Percentiles rank a stretch among this genome's conserved stretches.
phyloP scores from a whole-genome alignment of 192 early-diverging fungal species.

The Obelidium mucronatum region DNA sequence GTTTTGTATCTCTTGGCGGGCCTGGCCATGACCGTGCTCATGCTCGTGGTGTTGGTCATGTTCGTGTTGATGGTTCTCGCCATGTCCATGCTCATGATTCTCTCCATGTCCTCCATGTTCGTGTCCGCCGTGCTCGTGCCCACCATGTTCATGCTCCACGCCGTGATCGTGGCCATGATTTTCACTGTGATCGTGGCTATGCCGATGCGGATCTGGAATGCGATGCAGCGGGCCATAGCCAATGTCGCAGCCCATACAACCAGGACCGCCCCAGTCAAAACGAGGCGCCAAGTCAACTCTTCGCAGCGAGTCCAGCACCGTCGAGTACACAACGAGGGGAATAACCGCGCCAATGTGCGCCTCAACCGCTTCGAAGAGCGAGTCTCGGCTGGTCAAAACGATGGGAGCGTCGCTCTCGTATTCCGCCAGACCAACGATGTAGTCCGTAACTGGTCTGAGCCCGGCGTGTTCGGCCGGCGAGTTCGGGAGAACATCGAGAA shows the following conservation, averaged over 20 bases:
- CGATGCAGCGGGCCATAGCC: constrained; percentile 31
- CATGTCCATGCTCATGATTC: too few relatives aligned
- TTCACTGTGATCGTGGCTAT: neutral
- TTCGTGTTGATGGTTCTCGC: neutral
- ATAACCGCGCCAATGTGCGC: constrained; percentile 11
- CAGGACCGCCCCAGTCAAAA: constrained; percentile 34
- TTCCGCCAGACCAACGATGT: constrained; percentile 14
- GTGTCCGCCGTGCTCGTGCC: too few relatives aligned
- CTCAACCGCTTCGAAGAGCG: constrained; percentile 22
- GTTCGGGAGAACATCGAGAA: constrained; percentile 25
- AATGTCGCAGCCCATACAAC: constrained; percentile 36
- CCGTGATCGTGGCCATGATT: too few relatives aligned
- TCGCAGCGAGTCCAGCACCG: constrained; percentile 29
- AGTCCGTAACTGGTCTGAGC: constrained; percentile 26
- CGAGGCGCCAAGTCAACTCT: constrained; percentile 13
- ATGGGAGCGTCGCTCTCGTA: neutral
- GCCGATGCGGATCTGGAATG: neutral
- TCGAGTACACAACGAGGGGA: constrained; percentile 5
- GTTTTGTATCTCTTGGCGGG: neutral
- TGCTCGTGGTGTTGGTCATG: neutral
- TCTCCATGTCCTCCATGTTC: too few relatives aligned
- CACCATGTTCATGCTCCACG: too few relatives aligned
- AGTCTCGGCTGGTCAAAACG: constrained; percentile 1
- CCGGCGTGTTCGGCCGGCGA: constrained; percentile 36
- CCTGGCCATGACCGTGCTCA: neutral